These are phyloP conservation scores for Thermochaetoides thermophila DNA, from an alignment of 495 filamentous ascomycete species.

Conservation along the genomic window DNA sequence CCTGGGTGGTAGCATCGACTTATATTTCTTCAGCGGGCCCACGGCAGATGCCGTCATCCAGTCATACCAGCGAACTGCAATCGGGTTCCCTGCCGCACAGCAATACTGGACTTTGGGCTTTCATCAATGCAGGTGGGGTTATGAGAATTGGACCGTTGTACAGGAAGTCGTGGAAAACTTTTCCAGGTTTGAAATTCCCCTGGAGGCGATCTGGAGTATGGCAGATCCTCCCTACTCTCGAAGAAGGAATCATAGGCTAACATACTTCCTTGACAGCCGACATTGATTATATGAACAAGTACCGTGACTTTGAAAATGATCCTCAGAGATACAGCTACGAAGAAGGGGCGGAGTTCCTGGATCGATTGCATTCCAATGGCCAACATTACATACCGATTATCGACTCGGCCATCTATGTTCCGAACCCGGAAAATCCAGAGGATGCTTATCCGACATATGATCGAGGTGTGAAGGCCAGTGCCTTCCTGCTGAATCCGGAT, in stretches of 20 bases:
- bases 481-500: constrained; percentile 56
- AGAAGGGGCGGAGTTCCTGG: constrained; percentile 51
- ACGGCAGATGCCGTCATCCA: constrained; percentile 52
- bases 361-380: constrained; percentile 45
- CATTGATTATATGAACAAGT: constrained; percentile 66
- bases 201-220: constrained; percentile 62
- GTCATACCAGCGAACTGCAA: constrained; percentile 54
- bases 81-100: constrained; percentile 66
- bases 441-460: constrained; percentile 59
- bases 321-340: constrained; percentile 47
- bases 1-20: constrained; percentile 65
- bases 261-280: constrained; percentile 40
- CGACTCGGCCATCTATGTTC: constrained; percentile 68
- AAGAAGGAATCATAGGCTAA: too few relatives aligned
- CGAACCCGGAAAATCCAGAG: constrained; percentile 53
- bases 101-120: constrained; percentile 81
- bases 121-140: constrained; percentile 78
- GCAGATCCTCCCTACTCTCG: too few relatives aligned
- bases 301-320: constrained; percentile 61
- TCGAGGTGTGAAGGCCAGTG: constrained; percentile 46
- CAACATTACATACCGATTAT: constrained; percentile 75
- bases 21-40: constrained; percentile 71
- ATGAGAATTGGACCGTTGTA: constrained; percentile 57
- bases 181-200: constrained; percentile 51
- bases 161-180: constrained; percentile 70